phyloP scores from a whole-genome alignment of 495 filamentous ascomycete genomes.

The Lophiostoma macrostomum region DNA sequence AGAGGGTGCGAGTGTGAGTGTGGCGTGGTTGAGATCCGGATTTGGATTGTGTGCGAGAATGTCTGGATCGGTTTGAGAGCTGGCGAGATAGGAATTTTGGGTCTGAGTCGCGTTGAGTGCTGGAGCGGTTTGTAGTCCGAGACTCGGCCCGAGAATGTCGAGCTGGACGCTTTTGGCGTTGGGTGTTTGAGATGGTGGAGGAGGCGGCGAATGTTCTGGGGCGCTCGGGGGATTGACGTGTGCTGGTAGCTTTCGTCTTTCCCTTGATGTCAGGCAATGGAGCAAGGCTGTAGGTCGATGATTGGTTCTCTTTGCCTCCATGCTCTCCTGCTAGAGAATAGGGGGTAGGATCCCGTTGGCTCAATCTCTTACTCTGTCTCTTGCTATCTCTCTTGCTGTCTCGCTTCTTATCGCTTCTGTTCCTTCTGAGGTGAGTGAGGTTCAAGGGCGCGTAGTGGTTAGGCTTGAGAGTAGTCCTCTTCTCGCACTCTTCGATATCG shows the following conservation, averaged over 20 bases:
- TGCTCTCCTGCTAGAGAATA: constrained; percentile 12
- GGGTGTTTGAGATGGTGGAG: too few relatives aligned
- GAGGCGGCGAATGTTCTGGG: constrained; percentile 10
- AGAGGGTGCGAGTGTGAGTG: constrained; percentile 3
- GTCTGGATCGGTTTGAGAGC: neutral
- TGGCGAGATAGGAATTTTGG: neutral
- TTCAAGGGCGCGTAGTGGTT: constrained; percentile 12
- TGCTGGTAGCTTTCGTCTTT: neutral
- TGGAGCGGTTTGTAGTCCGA: constrained; percentile 6
- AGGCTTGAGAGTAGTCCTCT: constrained; percentile 5
- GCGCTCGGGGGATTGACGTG: constrained; percentile 13
- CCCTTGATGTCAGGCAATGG: neutral
- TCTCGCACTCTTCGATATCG: constrained; percentile 12
- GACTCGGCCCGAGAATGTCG: constrained; percentile 10
- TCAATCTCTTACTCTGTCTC: neutral
- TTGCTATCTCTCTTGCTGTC: constrained; percentile 9
- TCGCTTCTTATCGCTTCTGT: constrained; percentile 1
- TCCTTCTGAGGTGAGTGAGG: constrained; percentile 1
- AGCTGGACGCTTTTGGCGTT: neutral
- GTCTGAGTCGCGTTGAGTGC: constrained; percentile 1
- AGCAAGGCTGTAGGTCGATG: constrained; percentile 16
- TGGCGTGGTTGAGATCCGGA: constrained; percentile 2
- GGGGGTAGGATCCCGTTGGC: constrained; percentile 14
- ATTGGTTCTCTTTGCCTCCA: constrained; percentile 28
- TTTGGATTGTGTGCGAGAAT: constrained; percentile 15